Percentiles rank a stretch among this genome's conserved stretches.
Evolutionary conservation across 1,284 basidiomycete species (phyloP).

Genomic region (Paramarasmius palmivorus): DNA sequence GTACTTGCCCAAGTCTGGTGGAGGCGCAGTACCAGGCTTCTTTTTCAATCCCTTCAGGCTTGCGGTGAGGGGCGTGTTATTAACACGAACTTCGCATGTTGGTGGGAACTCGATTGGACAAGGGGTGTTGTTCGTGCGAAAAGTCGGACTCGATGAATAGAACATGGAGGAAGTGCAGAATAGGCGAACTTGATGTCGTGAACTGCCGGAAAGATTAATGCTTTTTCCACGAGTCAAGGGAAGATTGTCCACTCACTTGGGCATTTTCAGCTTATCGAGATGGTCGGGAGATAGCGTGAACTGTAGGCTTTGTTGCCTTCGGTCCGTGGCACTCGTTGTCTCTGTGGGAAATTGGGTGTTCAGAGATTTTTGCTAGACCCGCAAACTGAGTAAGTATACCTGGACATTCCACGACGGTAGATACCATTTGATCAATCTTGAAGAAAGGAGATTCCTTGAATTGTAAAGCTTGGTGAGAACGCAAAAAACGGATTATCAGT

Average conservation of each 20-base stretch:
- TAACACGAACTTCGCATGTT: constrained; percentile 89
- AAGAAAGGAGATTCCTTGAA: constrained; percentile 85
- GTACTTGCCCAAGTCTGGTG: constrained; percentile 76
- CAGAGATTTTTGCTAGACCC: constrained; percentile 1
- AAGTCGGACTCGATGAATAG: constrained; percentile 56
- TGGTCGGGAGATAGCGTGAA: constrained; percentile 71
- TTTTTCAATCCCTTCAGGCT: constrained; percentile 94
- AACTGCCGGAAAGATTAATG: constrained; percentile 36
- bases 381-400: constrained; percentile 46
- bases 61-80: constrained; percentile 67
- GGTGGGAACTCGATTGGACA: constrained; percentile 90
- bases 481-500: background rate
- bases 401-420: constrained; percentile 68
- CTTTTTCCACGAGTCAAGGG: constrained; percentile 1
- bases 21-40: constrained; percentile 94
- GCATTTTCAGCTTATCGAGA: constrained; percentile 54
- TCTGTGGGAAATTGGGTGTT: constrained; percentile 43
- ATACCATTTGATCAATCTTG: constrained; percentile 63
- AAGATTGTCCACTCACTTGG: constrained; percentile 39
- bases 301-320: constrained; percentile 58
- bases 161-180: constrained; percentile 93
- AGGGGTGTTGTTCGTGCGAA: constrained; percentile 48
- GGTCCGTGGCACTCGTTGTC: constrained; percentile 74
- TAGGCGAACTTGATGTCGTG: constrained; percentile 80
- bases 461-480: constrained; percentile 52